Evolutionary conservation across 345 rosid genomes (phyloP), one percentile per base, ranked within the genome.

Genomic region (Limnanthes douglasii): DNA sequence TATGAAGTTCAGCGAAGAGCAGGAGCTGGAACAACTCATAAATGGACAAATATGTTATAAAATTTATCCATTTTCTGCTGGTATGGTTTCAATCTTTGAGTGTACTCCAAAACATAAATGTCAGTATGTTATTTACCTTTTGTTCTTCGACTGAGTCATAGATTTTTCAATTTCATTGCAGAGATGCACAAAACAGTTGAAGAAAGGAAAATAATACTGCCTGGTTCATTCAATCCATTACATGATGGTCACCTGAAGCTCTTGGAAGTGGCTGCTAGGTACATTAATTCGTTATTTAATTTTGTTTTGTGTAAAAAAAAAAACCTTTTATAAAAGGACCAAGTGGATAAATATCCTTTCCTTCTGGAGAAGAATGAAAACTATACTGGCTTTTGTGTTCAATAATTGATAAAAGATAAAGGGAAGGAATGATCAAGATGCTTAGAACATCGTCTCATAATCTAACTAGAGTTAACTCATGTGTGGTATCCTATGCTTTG

Each of bases 181-280:
- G 93, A 42, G 48, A 23, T 62, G 19, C 50, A 41, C 40, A 20
- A 18, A 17, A 41, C 33, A 4, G 62, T 61, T 48, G 62, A 53
- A 41, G 71, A 74, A 27, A 74, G 86, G 55, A 90, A 77, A 65
- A 61, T 90, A 41, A 77, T 84, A 53, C 68, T 77, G 31, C 49
- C 98, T 48, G 98, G 98, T 49, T 80, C 94, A 22, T 90, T 90
- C 65, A 77, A 90, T 41, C 98, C 95, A 11, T 65, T 84, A 53
- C 98, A 90, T 31, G 74, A 79, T n/a, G 95, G 82, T 33, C 95
- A 84, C 54, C 64, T 77, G 54, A 61, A 75, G 79, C 95, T 90
- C 38, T 59, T 90, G 72, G 92, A 90, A 53, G 92, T 60, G 44
- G 95, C 98, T 34, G 61, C 72, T 41, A 76, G 95, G 95, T 88